A percentile compares a stretch with the other conserved stretches of the same genome.
These are phyloP conservation scores for Albophoma yamanashiensis DNA, from an alignment of 2,329 filamentous ascomycete genomes.

Conservation along the genomic window DNA sequence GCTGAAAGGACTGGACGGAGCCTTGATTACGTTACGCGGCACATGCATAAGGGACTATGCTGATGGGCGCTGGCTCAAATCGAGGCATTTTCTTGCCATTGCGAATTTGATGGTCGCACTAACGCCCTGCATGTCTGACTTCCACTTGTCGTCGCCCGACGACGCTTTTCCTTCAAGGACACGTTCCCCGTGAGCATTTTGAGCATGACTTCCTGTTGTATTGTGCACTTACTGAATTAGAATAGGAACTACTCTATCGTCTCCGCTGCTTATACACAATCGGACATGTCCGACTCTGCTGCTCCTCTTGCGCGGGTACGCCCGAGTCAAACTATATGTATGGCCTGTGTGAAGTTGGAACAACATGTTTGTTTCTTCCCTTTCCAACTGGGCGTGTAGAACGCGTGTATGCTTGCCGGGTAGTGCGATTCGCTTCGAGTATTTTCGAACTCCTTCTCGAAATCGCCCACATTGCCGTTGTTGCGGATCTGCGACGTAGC, in stretches of 20 bases:
- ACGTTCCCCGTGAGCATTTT: conserved; percentile 1
- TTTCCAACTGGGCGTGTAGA: conserved; percentile 1
- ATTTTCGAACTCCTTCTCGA: conserved; percentile 2
- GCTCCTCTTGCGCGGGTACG: conserved; percentile 1
- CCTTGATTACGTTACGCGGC: too few species aligned
- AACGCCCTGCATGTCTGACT: conserved; percentile 1
- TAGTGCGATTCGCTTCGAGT: conserved; percentile 4
- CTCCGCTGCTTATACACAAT: conserved; percentile 2
- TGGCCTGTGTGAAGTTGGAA: conserved; percentile 3
- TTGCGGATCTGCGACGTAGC: conserved; percentile 1
- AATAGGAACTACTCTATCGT: conserved; percentile 3
- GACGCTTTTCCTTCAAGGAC: conserved; percentile 4
- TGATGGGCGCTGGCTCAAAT: background rate
- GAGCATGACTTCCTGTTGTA: background rate
- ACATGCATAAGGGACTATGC: too few species aligned
- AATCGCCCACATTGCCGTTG: background rate
- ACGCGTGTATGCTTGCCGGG: conserved; percentile 3
- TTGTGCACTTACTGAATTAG: conserved; percentile 1
- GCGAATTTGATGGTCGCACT: conserved; percentile 4
- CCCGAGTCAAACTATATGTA: conserved; percentile 3
- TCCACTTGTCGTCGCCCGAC: conserved; percentile 2
- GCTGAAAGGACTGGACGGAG: too few species aligned
- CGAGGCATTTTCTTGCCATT: conserved; percentile 3
- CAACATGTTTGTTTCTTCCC: conserved; percentile 2
- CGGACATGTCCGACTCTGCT: conserved; percentile 1